phyloP scores from a whole-genome alignment of 2,329 filamentous ascomycete species.

The Penicillium sp. region DNA sequence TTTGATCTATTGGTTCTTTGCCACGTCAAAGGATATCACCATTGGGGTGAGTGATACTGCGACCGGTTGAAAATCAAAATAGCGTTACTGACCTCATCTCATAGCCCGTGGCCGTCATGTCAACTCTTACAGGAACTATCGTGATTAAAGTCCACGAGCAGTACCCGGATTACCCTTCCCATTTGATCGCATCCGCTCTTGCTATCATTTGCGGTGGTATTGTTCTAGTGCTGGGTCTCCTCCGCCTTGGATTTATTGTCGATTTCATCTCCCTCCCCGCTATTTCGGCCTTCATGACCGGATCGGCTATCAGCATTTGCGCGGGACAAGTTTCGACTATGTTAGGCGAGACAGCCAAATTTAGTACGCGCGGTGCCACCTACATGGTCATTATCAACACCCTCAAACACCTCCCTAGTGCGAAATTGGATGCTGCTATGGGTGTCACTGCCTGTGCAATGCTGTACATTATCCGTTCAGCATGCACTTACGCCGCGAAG shows the following conservation, averaged over 20 bases:
- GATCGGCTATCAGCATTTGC: slow-evolving; percentile 85
- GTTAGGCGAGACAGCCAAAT: slow-evolving; percentile 66
- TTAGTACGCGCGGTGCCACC: slow-evolving; percentile 73
- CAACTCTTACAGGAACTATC: slow-evolving; percentile 81
- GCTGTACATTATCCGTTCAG: slow-evolving; percentile 71
- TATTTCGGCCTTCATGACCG: slow-evolving; percentile 95
- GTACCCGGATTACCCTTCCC: slow-evolving; percentile 54
- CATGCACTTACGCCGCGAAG: slow-evolving; percentile 64
- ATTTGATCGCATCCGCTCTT: slow-evolving; percentile 74
- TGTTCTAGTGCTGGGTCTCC: slow-evolving; percentile 72
- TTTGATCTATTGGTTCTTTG: slow-evolving; percentile 94
- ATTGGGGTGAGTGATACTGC: slow-evolving; percentile 41
- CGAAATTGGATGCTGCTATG: slow-evolving; percentile 78
- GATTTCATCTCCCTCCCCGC: slow-evolving; percentile 89
- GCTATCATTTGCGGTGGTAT: slow-evolving; percentile 75
- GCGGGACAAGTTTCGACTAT: slow-evolving; percentile 78
- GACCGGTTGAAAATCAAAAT: background rate
- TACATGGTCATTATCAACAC: slow-evolving; percentile 83
- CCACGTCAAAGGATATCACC: slow-evolving; percentile 97
- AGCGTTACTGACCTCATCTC: background rate
- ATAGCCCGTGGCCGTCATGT: slow-evolving; percentile 94
- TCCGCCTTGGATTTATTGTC: slow-evolving; percentile 83
- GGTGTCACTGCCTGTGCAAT: slow-evolving; percentile 77
- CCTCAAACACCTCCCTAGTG: slow-evolving; percentile 65
- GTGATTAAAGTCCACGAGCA: slow-evolving; percentile 61